phyloP scores from a whole-genome alignment of 371 early-diverging fungal genomes.

The Conidiobolus incongruus region DNA sequence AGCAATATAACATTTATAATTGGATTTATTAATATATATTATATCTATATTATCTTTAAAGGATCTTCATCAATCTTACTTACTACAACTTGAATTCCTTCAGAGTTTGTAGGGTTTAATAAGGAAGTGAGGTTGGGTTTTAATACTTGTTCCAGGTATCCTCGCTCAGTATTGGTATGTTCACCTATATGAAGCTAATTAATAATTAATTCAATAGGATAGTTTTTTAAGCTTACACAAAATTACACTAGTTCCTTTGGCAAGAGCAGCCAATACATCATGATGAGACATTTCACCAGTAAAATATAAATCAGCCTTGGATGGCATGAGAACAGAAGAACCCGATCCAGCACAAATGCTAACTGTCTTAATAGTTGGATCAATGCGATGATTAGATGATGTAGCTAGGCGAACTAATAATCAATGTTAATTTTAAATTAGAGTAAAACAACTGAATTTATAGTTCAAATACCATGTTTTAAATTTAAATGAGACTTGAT shows the following conservation, averaged over 20 bases:
- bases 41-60: conserved; percentile 34
- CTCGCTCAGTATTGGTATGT: conserved; percentile 86
- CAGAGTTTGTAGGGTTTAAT: conserved; percentile 15
- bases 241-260: conserved; percentile 57
- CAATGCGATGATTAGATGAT: conserved; percentile 18
- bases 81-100: conserved; percentile 35
- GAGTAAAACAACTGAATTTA: not conserved
- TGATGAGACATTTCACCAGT: conserved; percentile 91
- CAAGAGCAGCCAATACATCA: conserved; percentile 52
- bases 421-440: not conserved
- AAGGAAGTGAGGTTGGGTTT: conserved; percentile 30
- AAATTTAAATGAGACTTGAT: conserved; percentile 40
- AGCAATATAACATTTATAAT: too few species aligned
- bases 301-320: conserved; percentile 45
- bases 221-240: conserved; percentile 25
- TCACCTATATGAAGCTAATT: too few species aligned
- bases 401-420: conserved; percentile 48
- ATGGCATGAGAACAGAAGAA: conserved; percentile 23
- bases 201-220: not conserved
- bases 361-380: conserved; percentile 33
- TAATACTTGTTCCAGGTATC: conserved; percentile 53
- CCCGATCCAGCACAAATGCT: conserved; percentile 91
- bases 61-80: conserved; percentile 50
- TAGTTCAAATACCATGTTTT: conserved; percentile 20
- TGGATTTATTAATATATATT: too few species aligned